Conservation (phyloP, 306 rosid species). For the Begonia fuchsioides region DNA sequence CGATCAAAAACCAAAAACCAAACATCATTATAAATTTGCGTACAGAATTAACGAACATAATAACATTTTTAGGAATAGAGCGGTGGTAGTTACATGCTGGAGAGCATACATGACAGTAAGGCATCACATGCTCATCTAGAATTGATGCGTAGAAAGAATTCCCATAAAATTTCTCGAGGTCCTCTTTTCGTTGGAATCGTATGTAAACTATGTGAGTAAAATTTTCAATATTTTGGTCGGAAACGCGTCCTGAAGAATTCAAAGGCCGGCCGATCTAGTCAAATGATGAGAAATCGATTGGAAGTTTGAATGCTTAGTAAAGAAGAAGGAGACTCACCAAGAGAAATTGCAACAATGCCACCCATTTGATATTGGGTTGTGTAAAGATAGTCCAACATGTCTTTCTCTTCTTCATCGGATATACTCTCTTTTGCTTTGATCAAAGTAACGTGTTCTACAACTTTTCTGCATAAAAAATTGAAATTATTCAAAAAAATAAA, state of each 20-base stretch:
- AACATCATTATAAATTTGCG: background rate
- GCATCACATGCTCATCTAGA: conserved; percentile 58
- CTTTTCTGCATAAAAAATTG: conserved; percentile 31
- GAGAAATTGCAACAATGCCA: conserved; percentile 69
- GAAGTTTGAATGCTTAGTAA: background rate
- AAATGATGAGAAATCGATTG: no score
- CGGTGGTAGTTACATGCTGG: conserved; percentile 85
- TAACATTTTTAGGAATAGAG: conserved; percentile 19
- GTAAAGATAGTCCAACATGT: conserved; percentile 75
- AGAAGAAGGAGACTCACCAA: conserved; percentile 45
- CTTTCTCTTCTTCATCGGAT: conserved; percentile 65
- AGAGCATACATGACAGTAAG: conserved; percentile 96
- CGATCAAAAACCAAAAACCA: background rate
- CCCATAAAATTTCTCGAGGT: conserved; percentile 49
- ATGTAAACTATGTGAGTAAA: conserved; percentile 57
- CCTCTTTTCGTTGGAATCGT: conserved; percentile 75
- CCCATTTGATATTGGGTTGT: conserved; percentile 95
- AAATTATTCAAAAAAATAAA: no score
- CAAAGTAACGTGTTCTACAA: conserved; percentile 67
- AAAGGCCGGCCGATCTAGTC: no score
- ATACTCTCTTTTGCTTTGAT: conserved; percentile 50
- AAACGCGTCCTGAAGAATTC: conserved; percentile 38
- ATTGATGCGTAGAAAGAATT: conserved; percentile 64
- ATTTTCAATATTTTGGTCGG: conserved; percentile 32
- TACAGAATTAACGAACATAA: background rate